These are phyloP conservation scores for Quillaja saponaria DNA, from an alignment of 306 rosid genomes.

Conservation along the genomic window DNA sequence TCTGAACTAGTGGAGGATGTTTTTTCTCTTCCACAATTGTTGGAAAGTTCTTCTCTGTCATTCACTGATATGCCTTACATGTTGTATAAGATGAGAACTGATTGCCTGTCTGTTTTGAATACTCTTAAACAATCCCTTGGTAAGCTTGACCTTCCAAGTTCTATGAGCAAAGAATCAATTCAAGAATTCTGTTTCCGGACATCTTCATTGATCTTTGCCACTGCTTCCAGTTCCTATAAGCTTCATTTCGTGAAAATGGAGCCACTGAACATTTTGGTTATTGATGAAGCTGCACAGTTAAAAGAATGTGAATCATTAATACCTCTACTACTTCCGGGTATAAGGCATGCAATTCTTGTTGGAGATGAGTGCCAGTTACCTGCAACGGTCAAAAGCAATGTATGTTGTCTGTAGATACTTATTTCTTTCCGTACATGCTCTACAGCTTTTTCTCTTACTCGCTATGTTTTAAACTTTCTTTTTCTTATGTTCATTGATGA, in stretches of 20 bases:
- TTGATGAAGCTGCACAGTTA: constrained; percentile 85
- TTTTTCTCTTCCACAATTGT: constrained; percentile 32
- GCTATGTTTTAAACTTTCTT: too few species aligned
- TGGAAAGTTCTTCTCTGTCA: constrained; percentile 21
- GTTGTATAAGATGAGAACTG: constrained; percentile 37
- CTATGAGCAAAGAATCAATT: constrained; percentile 18
- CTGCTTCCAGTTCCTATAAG: constrained; percentile 66
- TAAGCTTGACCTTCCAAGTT: constrained; percentile 47
- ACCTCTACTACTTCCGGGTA: constrained; percentile 56
- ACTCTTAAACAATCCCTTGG: constrained; percentile 45
- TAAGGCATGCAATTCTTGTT: constrained; percentile 63
- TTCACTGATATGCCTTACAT: constrained; percentile 2
- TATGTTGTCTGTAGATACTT: too few species aligned
- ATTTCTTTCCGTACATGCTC: too few species aligned
- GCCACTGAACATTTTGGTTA: constrained; percentile 52
- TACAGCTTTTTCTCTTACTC: too few species aligned
- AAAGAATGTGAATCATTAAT: constrained; percentile 77
- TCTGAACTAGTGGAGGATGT: constrained; percentile 43
- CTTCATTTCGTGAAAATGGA: constrained; percentile 44
- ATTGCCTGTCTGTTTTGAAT: constrained; percentile 46
- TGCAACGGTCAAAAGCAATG: constrained; percentile 65
- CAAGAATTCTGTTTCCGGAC: constrained; percentile 52
- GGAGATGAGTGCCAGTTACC: constrained; percentile 85
- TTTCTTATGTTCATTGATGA: too few species aligned
- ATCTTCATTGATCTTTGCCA: constrained; percentile 64